Evolutionary conservation across 2,329 filamentous ascomycete genomes (phyloP), one percentile per base, ranked within the genome.

Genomic region (Neopestalotiopsis sp.): DNA sequence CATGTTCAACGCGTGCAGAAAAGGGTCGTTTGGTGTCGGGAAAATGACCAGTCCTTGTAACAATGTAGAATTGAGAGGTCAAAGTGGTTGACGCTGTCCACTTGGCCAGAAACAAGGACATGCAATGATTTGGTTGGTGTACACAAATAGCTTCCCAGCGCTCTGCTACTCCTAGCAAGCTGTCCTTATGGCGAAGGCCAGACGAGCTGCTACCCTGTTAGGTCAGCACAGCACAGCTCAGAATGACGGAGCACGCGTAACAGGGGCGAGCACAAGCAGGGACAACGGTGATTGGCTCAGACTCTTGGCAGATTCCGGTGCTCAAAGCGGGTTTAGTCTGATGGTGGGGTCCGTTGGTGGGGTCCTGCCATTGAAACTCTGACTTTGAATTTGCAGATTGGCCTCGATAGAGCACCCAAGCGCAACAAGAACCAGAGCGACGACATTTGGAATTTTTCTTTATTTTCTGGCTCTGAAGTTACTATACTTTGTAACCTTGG

Each of bases 1-100:
- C 77, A 79, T 79, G 70, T 69, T 77, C 24, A 75, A 71, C 74
- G 71, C 63, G 63, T 40, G 32, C 32, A 20, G 7, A 40, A 24
- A 38, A 12, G 3, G 61, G 30, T 59, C 20, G 13, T 30, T 28
- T 28, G 13, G n/a, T 38, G 32, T 13, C 28, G 30, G 58, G 30
- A 10, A 12, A 38, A 14, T 62, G 32, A 38, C 32, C 12, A 62
- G 57, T 59, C 7, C 32, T 12, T 20, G 30, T 28, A 6, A 20
- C 45, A 17, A 9, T 7, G 45, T 53, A 34, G 42, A 10, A 38
- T 32, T 57, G 7, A 53, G n/a, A 53, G n/a, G n/a, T 7, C 4
- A 53, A 53, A 53, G 45, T 53, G 45, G 45, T 53, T n/a, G 45
- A n/a, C 45, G 45, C 45, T 53, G 17, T 53, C 17, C n/a, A 53